Base-by-base conservation (phyloP, 75 land plant species). In the Sequoia sempervirens region DNA sequence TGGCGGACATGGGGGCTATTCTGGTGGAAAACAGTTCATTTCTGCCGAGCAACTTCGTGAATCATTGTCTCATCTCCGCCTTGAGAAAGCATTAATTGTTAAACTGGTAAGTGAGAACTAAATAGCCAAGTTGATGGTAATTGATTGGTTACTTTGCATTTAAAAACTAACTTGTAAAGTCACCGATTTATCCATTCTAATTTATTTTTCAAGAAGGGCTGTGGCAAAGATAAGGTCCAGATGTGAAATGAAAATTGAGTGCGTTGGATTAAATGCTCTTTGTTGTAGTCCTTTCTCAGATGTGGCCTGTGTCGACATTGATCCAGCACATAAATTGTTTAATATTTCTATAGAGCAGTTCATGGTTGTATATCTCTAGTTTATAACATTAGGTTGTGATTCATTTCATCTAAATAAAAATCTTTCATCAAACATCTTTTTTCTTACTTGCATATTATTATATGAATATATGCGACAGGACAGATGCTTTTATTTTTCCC, bases 1-100 rank as follows among this genome's bases (percentile, higher is more conserved):
- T 36, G 98, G 99, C 85, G 98, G 99, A 36, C 86, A 95, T 89
- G 99, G 99, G 61, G 97, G 97, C 72, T 95, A 95, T 84, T 64
- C 98, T 75, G 93, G 96, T 80, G 98, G 97, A 17, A 97, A 96
- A 84, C 93, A 95, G 50, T 97, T 97, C 78, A 86, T 97, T 73
- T 80, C 93, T 38, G 99, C 98, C 1, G 99, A 97, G 75, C 90
- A 94, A 87, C 95, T 97, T 10, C 89, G 99, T 26, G 92, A 93
- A 75, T 93, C 95, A 89, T 88, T 97, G 20, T 91, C 95, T 45
- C 98, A 95, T 85, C 86, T 97, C 32, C 84, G 95, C 8, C 75
- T 88, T 81, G 96, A 94, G 88, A 95, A 94, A 83, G 96, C 89
- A 26, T 89, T 97, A 20, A 92, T 97, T 80, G 90, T 97, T 80